Base-by-base conservation (phyloP, 441 rosid genomes). In the Dalechampia spathulata region DNA sequence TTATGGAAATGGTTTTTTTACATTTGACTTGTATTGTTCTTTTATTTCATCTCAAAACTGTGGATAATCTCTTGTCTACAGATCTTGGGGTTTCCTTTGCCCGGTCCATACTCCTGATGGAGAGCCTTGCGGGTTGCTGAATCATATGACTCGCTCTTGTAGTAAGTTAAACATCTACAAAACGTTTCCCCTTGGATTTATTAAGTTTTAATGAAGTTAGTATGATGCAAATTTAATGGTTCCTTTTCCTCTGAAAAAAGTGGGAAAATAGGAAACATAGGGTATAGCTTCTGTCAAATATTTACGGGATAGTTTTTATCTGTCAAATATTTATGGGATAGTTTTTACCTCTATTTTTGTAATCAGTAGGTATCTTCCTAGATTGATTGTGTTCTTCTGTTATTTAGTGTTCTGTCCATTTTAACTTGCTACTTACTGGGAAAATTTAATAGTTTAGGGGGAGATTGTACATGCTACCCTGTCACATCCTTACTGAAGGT, bases 71-170 rank as follows among this genome's bases (percentile, higher is more conserved):
- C 22, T 58, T 57, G 56, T 52, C 12, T 21, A 67, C 81, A 90
- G 96, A 76, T 90, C 99, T 38, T 93, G 97, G 97, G 99, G 99
- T 55, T 93, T 90, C 68, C 97, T 93, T 70, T 90, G 99, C 69
- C 99, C 97, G 48, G 97, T 90, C 52, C 97, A 87, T 75, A 93
- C 99, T 52, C 99, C 99, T 66, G 96, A 93, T 81, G 99, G 99
- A 21, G 95, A 85, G 66, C 97, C 97, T 26, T 93, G 99, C 64
- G 97, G 97, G 25, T 78, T 93, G 77, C 76, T 93, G 68, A 93
- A 93, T 66, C 99, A 93, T 69, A 87, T 93, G 97, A 80, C 99
- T 28, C 60, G 77, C 75, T 67, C 71, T 63, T 78, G 96, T 66
- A 76, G 96, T 93, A 78, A 90, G 97, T 83, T 23, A 49, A 19